Base-by-base conservation (phyloP, 495 filamentous ascomycete species). In the Aspergillus egyptiacus region DNA sequence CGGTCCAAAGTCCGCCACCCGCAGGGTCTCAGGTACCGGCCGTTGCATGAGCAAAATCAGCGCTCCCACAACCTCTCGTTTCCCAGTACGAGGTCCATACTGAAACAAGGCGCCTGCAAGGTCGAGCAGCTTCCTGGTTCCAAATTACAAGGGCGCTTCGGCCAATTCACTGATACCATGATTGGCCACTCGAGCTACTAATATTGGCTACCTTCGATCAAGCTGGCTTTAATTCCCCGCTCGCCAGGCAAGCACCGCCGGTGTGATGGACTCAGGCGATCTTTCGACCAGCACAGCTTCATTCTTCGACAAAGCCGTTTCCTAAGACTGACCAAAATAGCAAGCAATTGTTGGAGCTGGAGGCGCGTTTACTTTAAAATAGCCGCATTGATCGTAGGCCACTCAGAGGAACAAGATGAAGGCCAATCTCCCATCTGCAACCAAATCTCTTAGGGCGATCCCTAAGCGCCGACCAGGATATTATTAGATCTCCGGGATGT, bases 351-450 rank as follows among this genome's bases (percentile, higher is more conserved):
- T 36, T 48, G 34, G 44, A 36, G 38, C 27, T 48, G 34, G 44
- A 36, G 34, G 31, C 44, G 15, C 32, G 17, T 14, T 38, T 13
- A 10, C 20, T 37, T 19, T 15, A n/a, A 30, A 31, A 19, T 49
- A 33, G 38, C 30, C 30, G n/a, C 39, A 51, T 42, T 6, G 22
- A 17, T 37, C 15, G 18, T 10, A 4, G 27, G 23, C n/a, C 20
- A 37, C 14, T 15, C 14, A 28, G 27, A 35, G 27, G 2, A 27
- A 17, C 18, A 33, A 8, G 14, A 32, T 10, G 36, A n/a, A n/a
- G n/a, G n/a, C n/a, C n/a, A n/a, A n/a, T n/a, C n/a, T 37, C 48
- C 28, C 38, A 32, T 58, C 59, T 60, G 63, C 64, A 69, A 35
- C 64, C 65, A 68, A 54, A 57, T 50, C 25, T 23, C 46, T 51